Evolutionary conservation across 352 stramenopile species (phyloP).

Genomic region (Globisporangium megalacanthum): DNA sequence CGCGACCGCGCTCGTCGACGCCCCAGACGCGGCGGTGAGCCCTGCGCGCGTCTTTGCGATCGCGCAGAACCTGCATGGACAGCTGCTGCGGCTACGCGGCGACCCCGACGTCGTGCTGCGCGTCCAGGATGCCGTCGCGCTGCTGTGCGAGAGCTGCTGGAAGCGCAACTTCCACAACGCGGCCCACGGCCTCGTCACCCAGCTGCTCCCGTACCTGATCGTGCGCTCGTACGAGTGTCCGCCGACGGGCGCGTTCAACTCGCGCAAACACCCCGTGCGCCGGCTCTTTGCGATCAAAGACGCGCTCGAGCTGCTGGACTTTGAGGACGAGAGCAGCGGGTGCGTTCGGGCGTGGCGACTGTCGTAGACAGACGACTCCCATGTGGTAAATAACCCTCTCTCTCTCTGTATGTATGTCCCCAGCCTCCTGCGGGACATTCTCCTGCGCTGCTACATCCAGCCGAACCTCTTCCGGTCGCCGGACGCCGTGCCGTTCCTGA

Average conservation of each 20-base stretch:
- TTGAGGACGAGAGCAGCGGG: constrained; percentile 78
- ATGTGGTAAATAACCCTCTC: background rate
- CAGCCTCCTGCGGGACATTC: constrained; percentile 67
- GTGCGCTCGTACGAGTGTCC: constrained; percentile 72
- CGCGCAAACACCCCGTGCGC: constrained; percentile 67
- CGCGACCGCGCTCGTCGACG: constrained; percentile 51
- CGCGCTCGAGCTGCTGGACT: constrained; percentile 70
- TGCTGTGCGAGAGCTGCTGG: constrained; percentile 75
- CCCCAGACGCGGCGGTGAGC: constrained; percentile 42
- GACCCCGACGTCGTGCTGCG: constrained; percentile 28
- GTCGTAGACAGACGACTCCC: no score
- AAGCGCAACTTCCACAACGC: constrained; percentile 49
- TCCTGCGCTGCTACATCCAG: constrained; percentile 86
- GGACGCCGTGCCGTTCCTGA: constrained; percentile 78
- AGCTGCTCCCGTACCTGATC: constrained; percentile 81
- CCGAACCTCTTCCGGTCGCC: constrained; percentile 79
- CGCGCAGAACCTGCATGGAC: constrained; percentile 58
- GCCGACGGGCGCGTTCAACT: constrained; percentile 40
- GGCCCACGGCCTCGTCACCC: constrained; percentile 70
- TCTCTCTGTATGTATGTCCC: background rate
- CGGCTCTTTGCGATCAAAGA: constrained; percentile 75
- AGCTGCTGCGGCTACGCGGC: constrained; percentile 48
- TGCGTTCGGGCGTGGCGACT: constrained; percentile 11
- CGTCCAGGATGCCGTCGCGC: constrained; percentile 65
- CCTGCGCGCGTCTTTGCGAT: constrained; percentile 54